phyloP scores from a whole-genome alignment of 148 eudicot genomes.

The Cornus florida region DNA sequence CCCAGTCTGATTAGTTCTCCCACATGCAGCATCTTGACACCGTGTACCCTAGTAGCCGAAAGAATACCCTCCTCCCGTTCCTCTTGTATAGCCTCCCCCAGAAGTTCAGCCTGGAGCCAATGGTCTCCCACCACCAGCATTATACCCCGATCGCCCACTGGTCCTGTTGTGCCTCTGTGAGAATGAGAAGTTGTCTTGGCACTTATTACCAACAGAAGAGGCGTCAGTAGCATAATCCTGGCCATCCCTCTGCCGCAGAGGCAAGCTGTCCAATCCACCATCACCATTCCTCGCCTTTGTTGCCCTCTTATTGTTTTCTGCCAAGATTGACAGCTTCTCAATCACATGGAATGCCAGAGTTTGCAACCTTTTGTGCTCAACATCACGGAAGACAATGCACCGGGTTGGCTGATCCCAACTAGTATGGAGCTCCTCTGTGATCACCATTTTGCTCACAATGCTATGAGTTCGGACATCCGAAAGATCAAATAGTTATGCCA shows the following conservation, averaged over 20 bases:
- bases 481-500: no score
- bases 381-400: conserved; percentile 72
- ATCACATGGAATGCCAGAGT: conserved; percentile 73
- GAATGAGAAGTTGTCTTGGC: conserved; percentile 55
- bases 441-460: conserved; percentile 89
- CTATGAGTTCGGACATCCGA: conserved; percentile 60
- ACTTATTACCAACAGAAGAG: conserved; percentile 25
- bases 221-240: conserved; percentile 50
- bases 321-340: conserved; percentile 67
- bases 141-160: conserved; percentile 41
- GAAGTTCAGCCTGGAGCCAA: conserved; percentile 35
- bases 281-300: conserved; percentile 57
- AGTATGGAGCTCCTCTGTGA: conserved; percentile 75
- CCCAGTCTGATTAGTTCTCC: conserved; percentile 30
- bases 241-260: conserved; percentile 64
- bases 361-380: conserved; percentile 70
- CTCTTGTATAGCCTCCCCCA: conserved; percentile 41
- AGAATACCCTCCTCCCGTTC: conserved; percentile 37
- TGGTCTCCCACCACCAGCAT: conserved; percentile 24
- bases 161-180: conserved; percentile 48
- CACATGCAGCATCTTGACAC: conserved; percentile 26
- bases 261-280: conserved; percentile 50
- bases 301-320: conserved; percentile 81
- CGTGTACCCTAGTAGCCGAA: conserved; percentile 21
- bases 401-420: conserved; percentile 82